Conservation (phyloP, 2,329 filamentous ascomycete genomes). For the Venturia nashicola region DNA sequence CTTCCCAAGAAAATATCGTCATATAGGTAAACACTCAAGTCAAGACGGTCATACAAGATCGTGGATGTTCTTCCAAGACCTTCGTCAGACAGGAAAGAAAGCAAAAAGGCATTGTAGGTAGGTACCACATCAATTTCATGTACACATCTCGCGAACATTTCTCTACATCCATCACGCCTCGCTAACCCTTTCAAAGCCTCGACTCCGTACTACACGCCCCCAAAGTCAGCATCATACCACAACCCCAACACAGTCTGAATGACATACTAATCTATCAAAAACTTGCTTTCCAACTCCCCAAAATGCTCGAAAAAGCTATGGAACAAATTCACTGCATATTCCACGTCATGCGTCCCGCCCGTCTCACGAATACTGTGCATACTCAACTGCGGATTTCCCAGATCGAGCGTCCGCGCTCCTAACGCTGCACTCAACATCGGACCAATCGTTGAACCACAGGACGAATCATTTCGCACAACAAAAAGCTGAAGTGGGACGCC, state of each 20-base stretch:
- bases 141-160: not conserved
- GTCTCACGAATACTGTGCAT: conserved; percentile 98
- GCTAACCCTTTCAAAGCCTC: not conserved
- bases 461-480: conserved; percentile 89
- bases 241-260: not conserved
- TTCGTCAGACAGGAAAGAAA: not conserved
- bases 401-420: conserved; percentile 77
- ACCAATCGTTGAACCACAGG: conserved; percentile 91
- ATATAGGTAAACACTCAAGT: not conserved
- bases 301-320: conserved; percentile 78
- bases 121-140: not conserved
- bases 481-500: conserved; percentile 88
- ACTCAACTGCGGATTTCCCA: conserved; percentile 86
- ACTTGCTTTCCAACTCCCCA: conserved; percentile 68
- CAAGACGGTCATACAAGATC: too few species aligned
- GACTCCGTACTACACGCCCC: not conserved
- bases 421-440: conserved; percentile 87
- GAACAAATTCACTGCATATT: conserved; percentile 75
- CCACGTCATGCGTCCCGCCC: conserved; percentile 76
- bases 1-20: too few species aligned
- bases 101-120: not conserved
- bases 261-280: conserved; percentile 52
- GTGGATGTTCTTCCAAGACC: too few species aligned
- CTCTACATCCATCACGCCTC: not conserved
- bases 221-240: not conserved